phyloP scores from a whole-genome alignment of 208 protist genomes.

The Leishmania amazonensis region DNA sequence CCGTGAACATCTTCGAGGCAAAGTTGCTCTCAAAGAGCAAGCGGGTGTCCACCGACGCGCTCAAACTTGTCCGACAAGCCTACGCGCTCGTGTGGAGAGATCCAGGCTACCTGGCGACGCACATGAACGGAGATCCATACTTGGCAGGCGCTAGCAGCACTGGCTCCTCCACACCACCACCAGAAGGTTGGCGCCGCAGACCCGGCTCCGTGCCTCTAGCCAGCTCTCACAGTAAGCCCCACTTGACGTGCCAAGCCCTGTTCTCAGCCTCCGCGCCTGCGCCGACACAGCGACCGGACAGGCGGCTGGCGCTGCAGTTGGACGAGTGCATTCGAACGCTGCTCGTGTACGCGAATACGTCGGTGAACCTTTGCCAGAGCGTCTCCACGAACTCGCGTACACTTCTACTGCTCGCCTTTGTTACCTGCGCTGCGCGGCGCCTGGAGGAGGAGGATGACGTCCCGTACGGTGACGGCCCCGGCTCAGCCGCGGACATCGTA shows the following conservation, averaged over 20 bases:
- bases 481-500: slow-evolving; percentile 14
- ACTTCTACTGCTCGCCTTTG: slow-evolving; percentile 67
- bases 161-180: background rate
- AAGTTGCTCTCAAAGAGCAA: slow-evolving; percentile 56
- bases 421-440: slow-evolving; percentile 59
- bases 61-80: slow-evolving; percentile 71
- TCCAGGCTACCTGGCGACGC: slow-evolving; percentile 23
- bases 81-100: slow-evolving; percentile 79
- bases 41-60: slow-evolving; percentile 53
- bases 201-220: background rate
- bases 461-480: slow-evolving; percentile 12
- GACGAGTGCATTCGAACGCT: slow-evolving; percentile 71
- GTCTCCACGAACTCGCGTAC: slow-evolving; percentile 48
- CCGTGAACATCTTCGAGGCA: slow-evolving; percentile 76
- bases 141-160: background rate
- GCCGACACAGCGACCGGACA: slow-evolving; percentile 39
- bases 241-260: slow-evolving; percentile 1
- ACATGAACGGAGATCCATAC: slow-evolving; percentile 24
- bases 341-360: slow-evolving; percentile 86
- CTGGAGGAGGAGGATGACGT: slow-evolving; percentile 42
- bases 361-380: slow-evolving; percentile 51
- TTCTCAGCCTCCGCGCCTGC: slow-evolving; percentile 38
- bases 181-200: background rate
- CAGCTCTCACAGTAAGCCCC: background rate
- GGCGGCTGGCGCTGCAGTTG: slow-evolving; percentile 45